Conservation (phyloP, 1,284 basidiomycete genomes). For the Gymnopus androsaceus region DNA sequence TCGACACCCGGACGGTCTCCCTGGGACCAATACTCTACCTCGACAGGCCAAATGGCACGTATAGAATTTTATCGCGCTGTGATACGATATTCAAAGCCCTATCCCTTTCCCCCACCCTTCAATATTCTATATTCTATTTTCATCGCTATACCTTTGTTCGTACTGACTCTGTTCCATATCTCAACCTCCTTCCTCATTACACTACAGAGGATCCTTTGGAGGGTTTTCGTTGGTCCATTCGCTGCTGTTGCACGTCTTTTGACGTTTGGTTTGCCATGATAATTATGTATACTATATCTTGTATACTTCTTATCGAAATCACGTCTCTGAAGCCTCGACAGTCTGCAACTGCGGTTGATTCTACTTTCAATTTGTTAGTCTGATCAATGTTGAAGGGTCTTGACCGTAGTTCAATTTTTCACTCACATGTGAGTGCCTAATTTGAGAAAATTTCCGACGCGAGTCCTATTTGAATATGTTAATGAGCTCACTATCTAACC, state of each 20-base stretch:
- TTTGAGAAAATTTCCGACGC: too few species aligned
- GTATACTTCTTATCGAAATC: too few species aligned
- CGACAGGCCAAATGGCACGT: slow-evolving; percentile 48
- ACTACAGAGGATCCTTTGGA: slow-evolving; percentile 43
- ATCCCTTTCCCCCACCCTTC: slow-evolving; percentile 53
- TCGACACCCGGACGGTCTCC: slow-evolving; percentile 11
- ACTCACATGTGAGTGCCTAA: too few species aligned
- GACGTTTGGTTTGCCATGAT: not conserved
- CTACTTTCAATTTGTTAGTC: too few species aligned
- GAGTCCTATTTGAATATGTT: too few species aligned
- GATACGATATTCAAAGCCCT: slow-evolving; percentile 37
- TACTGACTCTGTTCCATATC: slow-evolving; percentile 23
- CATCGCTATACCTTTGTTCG: slow-evolving; percentile 27
- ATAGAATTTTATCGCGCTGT: slow-evolving; percentile 41
- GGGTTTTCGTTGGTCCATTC: slow-evolving; percentile 42
- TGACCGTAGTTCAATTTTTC: too few species aligned
- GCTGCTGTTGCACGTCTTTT: slow-evolving; percentile 30
- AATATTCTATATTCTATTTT: slow-evolving; percentile 40
- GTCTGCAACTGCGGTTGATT: too few species aligned
- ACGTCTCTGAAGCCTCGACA: too few species aligned
- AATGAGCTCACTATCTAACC: too few species aligned
- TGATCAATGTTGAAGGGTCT: too few species aligned
- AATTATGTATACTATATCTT: too few species aligned
- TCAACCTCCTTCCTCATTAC: slow-evolving; percentile 17
- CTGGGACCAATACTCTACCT: slow-evolving; percentile 53